Conservation (phyloP, 768 basidiomycete species). For the Cystofilobasidium ferigula region DNA sequence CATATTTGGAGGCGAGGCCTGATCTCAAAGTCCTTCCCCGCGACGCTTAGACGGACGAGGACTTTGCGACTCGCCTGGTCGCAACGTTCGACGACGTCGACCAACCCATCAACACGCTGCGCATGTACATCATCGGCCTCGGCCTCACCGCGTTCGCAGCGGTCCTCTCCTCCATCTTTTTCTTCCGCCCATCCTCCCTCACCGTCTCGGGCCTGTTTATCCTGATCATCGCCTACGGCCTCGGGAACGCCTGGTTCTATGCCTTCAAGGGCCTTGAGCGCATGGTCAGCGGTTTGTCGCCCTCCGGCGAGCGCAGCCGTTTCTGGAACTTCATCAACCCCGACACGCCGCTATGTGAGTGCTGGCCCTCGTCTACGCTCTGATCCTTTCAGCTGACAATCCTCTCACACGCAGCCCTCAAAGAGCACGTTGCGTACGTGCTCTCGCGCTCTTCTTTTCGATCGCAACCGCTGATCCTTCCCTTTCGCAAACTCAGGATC, state of each 20-base stretch:
- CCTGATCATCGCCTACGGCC: conserved; percentile 33
- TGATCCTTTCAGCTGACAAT: too few relatives aligned
- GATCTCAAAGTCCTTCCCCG: too few relatives aligned
- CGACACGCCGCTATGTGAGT: too few relatives aligned
- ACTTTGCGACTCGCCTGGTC: conserved; percentile 4
- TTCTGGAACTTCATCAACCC: conserved; percentile 34
- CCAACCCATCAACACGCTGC: conserved; percentile 31
- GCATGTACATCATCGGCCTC: conserved; percentile 32
- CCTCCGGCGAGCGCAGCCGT: conserved; percentile 27
- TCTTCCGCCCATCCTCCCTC: not conserved
- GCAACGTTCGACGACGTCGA: conserved; percentile 28
- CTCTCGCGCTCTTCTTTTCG: conserved; percentile 5
- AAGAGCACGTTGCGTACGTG: conserved; percentile 29
- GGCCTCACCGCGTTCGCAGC: conserved; percentile 34
- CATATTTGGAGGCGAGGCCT: not conserved
- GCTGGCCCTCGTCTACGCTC: too few relatives aligned
- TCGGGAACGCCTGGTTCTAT: conserved; percentile 27
- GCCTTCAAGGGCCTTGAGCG: too few relatives aligned
- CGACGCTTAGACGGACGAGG: not conserved
- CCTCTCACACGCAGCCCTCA: too few relatives aligned
- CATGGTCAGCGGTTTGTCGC: too few relatives aligned
- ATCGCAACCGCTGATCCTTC: not conserved
- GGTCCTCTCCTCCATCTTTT: conserved; percentile 28
- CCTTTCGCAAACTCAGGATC: conserved; percentile 21
- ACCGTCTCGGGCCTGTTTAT: conserved; percentile 32